These are phyloP conservation scores for Primulina huaijiensis DNA, from an alignment of 257 asterid genomes.

Conservation along the genomic window DNA sequence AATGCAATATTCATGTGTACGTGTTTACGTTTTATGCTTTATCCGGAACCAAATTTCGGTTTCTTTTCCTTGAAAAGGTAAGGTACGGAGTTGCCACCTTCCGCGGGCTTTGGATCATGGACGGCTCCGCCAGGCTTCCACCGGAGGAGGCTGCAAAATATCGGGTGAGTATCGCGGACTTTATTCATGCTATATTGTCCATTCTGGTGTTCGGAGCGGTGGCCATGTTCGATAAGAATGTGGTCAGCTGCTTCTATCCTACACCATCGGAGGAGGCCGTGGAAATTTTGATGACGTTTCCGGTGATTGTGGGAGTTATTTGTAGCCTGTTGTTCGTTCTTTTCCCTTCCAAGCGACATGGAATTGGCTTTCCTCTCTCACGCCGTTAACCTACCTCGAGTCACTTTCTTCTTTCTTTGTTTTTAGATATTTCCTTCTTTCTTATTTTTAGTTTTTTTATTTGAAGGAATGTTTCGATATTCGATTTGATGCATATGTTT, in stretches of 20 bases:
- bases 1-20: too few species aligned
- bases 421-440: too few species aligned
- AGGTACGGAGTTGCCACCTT: constrained; percentile 77
- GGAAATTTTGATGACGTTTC: constrained; percentile 54
- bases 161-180: constrained; percentile 48
- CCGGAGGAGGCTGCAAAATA: constrained; percentile 41
- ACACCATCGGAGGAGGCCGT: constrained; percentile 51
- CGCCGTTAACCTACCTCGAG: constrained; percentile 21
- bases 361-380: constrained; percentile 87
- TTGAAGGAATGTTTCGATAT: too few species aligned
- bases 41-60: too few species aligned
- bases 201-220: constrained; percentile 58
- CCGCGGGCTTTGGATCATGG: constrained; percentile 60
- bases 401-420: too few species aligned
- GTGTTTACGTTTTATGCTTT: too few species aligned
- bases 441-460: too few species aligned
- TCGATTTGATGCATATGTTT: too few species aligned
- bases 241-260: constrained; percentile 60
- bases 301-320: constrained; percentile 60
- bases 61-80: constrained; percentile 27
- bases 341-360: constrained; percentile 71
- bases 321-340: constrained; percentile 56
- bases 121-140: constrained; percentile 39
- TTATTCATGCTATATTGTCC: constrained; percentile 63
- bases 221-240: constrained; percentile 72